Base-by-base conservation (phyloP, 2,329 filamentous ascomycete species). In the Fusarium clavum region DNA sequence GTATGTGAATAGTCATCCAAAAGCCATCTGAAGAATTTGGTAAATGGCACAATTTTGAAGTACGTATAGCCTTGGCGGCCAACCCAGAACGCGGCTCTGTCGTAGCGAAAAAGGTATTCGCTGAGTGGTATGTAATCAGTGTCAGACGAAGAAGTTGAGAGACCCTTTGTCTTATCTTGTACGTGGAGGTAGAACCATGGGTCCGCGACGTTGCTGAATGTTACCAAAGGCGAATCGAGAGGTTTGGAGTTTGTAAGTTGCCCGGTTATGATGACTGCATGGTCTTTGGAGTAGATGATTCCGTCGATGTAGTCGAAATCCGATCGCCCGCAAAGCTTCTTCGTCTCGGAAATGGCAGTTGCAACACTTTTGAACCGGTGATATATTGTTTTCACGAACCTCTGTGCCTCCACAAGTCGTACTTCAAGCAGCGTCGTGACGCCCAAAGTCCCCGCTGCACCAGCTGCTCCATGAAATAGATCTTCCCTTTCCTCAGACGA, bases 171-270 rank as follows among this genome's bases (percentile, higher is more conserved):
- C 18, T 45, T 64, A 0, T 82, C 77, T 58, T 87, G 77, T 2
- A 85, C 88, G 64, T 91, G 88, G 5, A 91, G 80, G 64, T 91
- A 91, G 73, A 88, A 90, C 90, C 90, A 92, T 0, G 88, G 86
- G 72, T 92, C 89, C 18, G 76, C 77, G 1, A 86, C 78, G 16
- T 84, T 79, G 45, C 83, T 86, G 76, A 90, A 91, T 0, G 73
- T 78, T 55, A 78, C 79, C 1, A 52, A 8, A 1, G 44, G 29
- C 1, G 6, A 45, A 0, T 61, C 48, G 0, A 2, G 2, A 1
- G 69, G 57, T 2, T 69, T 75, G 9, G 27, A 22, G 14, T 76
- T 48, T 10, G 67, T 74, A 7, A 90, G 76, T 32, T 81, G 77
- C 0, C 88, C 88, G 0, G 84, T 84, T 73, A 89, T 83, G 20